Evolutionary conservation across 805 yeast genomes (phyloP).

Genomic region (Hanseniaspora guilliermondii): DNA sequence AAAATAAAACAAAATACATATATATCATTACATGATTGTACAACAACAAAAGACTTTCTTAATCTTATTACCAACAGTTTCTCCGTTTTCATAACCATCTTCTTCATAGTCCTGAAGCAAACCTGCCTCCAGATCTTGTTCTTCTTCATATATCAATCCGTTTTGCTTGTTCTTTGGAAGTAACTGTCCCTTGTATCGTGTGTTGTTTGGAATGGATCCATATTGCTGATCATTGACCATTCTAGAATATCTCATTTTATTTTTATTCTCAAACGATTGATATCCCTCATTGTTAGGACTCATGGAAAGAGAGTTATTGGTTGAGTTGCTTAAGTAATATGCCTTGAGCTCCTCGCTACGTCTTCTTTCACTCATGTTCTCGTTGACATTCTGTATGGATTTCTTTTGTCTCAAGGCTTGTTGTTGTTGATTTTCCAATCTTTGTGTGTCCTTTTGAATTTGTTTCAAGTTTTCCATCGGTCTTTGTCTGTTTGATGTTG

Average conservation of each 20-base stretch:
- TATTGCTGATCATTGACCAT: background rate
- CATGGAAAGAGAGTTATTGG: background rate
- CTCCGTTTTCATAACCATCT: background rate
- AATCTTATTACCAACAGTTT: background rate
- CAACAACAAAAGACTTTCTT: background rate
- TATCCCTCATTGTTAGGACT: background rate
- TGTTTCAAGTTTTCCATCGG: slow-evolving; percentile 12
- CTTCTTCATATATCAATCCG: slow-evolving; percentile 2
- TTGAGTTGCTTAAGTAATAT: slow-evolving; percentile 1
- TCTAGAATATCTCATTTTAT: slow-evolving; percentile 7
- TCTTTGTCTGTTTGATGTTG: slow-evolving; percentile 15
- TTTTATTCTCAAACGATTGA: background rate
- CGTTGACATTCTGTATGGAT: background rate
- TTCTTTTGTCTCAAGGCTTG: slow-evolving; percentile 2
- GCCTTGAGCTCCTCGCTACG: slow-evolving; percentile 3
- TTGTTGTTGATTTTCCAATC: slow-evolving; percentile 10
- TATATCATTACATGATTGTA: background rate
- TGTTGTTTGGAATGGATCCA: slow-evolving; percentile 5
- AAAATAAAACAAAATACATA: background rate
- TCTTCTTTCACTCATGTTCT: background rate
- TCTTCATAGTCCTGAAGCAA: background rate
- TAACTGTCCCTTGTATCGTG: slow-evolving; percentile 8
- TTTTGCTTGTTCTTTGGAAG: background rate
- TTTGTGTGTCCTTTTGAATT: slow-evolving; percentile 9
- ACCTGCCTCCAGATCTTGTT: slow-evolving; percentile 9